Percentiles rank a stretch among this genome's conserved stretches.
These are phyloP conservation scores for Dothidotthia symphoricarpi DNA, from an alignment of 2,329 filamentous ascomycete genomes.

Conservation along the genomic window DNA sequence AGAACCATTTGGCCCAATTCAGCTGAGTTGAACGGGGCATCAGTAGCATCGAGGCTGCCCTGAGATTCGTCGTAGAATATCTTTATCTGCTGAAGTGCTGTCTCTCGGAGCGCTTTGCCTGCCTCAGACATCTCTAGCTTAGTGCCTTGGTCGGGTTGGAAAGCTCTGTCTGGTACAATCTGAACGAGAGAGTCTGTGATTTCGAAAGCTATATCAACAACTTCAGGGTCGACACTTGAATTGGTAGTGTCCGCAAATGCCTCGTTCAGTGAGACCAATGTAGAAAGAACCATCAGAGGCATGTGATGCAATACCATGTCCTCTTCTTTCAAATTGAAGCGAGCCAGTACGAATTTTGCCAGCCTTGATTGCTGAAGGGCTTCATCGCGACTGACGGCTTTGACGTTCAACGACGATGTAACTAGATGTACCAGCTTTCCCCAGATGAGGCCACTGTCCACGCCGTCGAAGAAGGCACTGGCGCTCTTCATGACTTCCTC, in stretches of 20 bases:
- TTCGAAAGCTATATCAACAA: slow-evolving; percentile 32
- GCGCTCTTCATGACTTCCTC: slow-evolving; percentile 88
- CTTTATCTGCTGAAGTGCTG: slow-evolving; percentile 22
- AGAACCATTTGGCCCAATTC: slow-evolving; percentile 31
- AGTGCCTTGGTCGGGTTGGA: slow-evolving; percentile 14
- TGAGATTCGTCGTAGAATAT: slow-evolving; percentile 40
- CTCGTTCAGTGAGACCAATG: slow-evolving; percentile 51
- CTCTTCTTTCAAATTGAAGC: slow-evolving; percentile 93
- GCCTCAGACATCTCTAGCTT: slow-evolving; percentile 7
- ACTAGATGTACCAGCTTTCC: slow-evolving; percentile 73
- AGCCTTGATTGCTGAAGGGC: slow-evolving; percentile 64
- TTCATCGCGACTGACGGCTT: slow-evolving; percentile 51
- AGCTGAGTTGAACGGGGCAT: slow-evolving; percentile 26
- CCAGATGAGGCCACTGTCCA: slow-evolving; percentile 92
- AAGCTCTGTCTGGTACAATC: slow-evolving; percentile 38
- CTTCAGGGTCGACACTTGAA: slow-evolving; percentile 12
- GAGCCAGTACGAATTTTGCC: slow-evolving; percentile 75
- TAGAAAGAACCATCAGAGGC: slow-evolving; percentile 69
- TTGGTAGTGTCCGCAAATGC: slow-evolving; percentile 20
- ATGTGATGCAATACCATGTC: slow-evolving; percentile 90
- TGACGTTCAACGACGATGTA: slow-evolving; percentile 47
- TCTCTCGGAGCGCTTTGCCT: slow-evolving; percentile 7
- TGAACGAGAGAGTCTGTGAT: slow-evolving; percentile 41
- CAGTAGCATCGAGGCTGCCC: slow-evolving; percentile 34
- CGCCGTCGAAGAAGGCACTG: slow-evolving; percentile 94